Conservation (phyloP, 2,329 filamentous ascomycete genomes). For the Alternaria brassicae region DNA sequence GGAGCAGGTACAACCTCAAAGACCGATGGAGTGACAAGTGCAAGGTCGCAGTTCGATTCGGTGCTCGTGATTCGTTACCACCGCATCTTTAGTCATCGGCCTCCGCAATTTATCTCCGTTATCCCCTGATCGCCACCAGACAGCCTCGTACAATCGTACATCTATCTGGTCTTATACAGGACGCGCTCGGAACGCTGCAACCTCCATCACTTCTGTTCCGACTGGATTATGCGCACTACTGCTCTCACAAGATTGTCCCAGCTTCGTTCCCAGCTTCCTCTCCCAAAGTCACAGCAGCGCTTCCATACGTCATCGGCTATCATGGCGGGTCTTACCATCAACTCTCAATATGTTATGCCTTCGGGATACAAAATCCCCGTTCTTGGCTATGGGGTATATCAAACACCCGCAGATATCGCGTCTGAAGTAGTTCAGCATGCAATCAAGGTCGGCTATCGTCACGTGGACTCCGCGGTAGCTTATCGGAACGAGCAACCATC, state of each 20-base stretch:
- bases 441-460: constrained; percentile 65
- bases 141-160: neutral
- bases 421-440: constrained; percentile 67
- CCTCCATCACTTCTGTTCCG: neutral
- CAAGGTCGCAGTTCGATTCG: neutral
- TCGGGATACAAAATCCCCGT: constrained; percentile 68
- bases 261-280: constrained; percentile 20
- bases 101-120: constrained; percentile 1
- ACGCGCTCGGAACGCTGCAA: neutral
- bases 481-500: constrained; percentile 75
- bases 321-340: constrained; percentile 56
- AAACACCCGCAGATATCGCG: constrained; percentile 61
- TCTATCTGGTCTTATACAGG: neutral
- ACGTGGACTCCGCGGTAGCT: constrained; percentile 69
- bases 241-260: constrained; percentile 22
- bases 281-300: constrained; percentile 3
- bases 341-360: constrained; percentile 60
- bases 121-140: neutral
- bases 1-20: neutral
- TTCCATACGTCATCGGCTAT: constrained; percentile 37
- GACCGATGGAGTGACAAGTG: neutral
- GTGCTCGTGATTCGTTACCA: neutral
- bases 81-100: neutral
- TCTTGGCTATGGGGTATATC: constrained; percentile 64
- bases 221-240: constrained; percentile 8